These are phyloP conservation scores for Rhododendron vialii DNA, from an alignment of 148 eudicot species.

Conservation along the genomic window DNA sequence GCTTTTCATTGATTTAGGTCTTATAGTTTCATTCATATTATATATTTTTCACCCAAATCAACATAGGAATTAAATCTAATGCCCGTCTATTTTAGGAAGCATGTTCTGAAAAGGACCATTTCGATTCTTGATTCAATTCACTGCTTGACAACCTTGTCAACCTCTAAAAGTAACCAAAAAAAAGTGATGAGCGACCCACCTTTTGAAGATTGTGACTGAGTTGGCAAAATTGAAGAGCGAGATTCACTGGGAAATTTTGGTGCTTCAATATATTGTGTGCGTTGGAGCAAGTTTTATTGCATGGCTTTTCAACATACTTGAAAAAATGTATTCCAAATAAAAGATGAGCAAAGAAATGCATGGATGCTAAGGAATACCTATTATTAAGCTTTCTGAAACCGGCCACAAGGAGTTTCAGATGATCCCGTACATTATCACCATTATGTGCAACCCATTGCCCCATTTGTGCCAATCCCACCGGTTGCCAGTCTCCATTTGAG, in stretches of 20 bases:
- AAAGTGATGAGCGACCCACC: not conserved
- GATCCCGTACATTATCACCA: slow-evolving; percentile 24
- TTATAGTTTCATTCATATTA: not conserved
- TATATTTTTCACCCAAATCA: not conserved
- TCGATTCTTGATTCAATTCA: no score
- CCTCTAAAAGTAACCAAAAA: not conserved
- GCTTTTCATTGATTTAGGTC: not conserved
- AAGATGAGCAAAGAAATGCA: not conserved
- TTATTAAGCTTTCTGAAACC: slow-evolving; percentile 38
- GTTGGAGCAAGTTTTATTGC: not conserved
- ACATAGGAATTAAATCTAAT: not conserved
- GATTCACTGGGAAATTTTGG: not conserved
- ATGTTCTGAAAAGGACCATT: not conserved
- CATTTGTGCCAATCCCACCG: slow-evolving; percentile 62
- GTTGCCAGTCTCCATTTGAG: slow-evolving; percentile 32
- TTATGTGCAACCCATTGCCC: slow-evolving; percentile 56
- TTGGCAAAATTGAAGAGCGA: not conserved
- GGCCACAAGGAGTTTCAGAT: slow-evolving; percentile 42
- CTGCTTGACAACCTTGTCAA: no score
- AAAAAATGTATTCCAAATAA: not conserved
- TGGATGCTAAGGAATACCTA: slow-evolving; percentile 37
- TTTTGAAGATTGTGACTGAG: not conserved
- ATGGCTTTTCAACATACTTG: not conserved
- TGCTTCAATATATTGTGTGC: not conserved
- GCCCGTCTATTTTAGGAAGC: not conserved